Conservation (phyloP, 116 monocot genomes). For the Phalaenopsis hybrid region DNA sequence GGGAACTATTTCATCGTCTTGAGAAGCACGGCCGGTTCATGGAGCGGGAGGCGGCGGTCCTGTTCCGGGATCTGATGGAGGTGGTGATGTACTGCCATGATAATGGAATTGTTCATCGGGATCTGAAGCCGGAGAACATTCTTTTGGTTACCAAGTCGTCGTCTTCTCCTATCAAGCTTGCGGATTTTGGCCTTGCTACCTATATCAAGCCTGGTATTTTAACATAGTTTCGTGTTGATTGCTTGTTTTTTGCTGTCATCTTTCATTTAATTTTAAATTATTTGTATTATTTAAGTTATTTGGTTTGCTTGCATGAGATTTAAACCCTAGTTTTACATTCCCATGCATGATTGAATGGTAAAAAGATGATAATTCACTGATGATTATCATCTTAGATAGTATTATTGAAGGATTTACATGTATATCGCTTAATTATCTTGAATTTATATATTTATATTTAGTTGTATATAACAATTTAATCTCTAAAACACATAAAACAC, state of each 20-base stretch:
- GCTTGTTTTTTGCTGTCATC: not conserved
- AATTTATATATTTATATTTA: no score
- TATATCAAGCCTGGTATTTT: slow-evolving; percentile 67
- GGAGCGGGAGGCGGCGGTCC: slow-evolving; percentile 44
- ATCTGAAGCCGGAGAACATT: slow-evolving; percentile 92
- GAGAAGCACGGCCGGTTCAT: slow-evolving; percentile 59
- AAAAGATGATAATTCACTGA: no score
- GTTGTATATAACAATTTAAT: no score
- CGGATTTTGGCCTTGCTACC: slow-evolving; percentile 88
- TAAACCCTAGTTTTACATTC: no score
- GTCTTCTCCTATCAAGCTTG: slow-evolving; percentile 77
- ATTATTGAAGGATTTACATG: no score
- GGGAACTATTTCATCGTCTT: slow-evolving; percentile 74
- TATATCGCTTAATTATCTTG: no score
- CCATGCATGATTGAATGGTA: no score
- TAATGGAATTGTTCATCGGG: slow-evolving; percentile 86
- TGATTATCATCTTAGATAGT: no score
- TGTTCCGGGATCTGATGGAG: slow-evolving; percentile 72
- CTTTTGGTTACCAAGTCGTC: slow-evolving; percentile 51
- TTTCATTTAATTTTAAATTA: not conserved
- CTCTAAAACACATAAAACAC: no score
- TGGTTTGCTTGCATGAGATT: no score
- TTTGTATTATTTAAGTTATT: no score
- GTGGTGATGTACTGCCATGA: slow-evolving; percentile 77
- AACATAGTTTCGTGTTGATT: no score